Base-by-base conservation (phyloP, 768 basidiomycete species). In the Xerocomellus amylosporus region DNA sequence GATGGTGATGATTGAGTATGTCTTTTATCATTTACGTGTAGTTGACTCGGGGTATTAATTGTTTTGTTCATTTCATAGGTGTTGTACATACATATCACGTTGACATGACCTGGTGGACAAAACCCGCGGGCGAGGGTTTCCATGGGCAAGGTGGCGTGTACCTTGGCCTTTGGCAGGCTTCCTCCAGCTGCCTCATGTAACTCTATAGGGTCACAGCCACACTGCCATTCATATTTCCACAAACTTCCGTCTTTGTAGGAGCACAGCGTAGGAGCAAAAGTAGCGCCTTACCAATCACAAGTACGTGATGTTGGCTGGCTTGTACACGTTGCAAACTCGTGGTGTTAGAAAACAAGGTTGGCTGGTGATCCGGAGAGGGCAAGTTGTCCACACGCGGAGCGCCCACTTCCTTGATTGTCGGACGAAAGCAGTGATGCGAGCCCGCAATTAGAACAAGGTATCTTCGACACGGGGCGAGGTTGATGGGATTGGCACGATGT, bases 1-100 rank as follows among this genome's bases (percentile, higher is more conserved):
- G 90, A 92, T 53, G 78, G 74, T 2, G 81, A 81, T n/a, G 74
- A 79, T 22, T 71, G 62, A 66, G 52, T 62, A 34, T 22, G 51
- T 58, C 8, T 20, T 42, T 54, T 22, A 33, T 34, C 22, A 15
- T 42, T 34, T 51, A 54, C 51, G 26, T 24, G n/a, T 54, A n/a
- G 33, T 30, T 53, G 46, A 41, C 50, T 47, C 44, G 44, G 41
- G 40, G 28, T 10, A 31, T 56, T 56, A 30, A 48, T 58, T 53
- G 7, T 49, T 12, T 46, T 49, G 53, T 10, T 44, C 28, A 8
- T 20, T 20, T 36, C 56, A 26, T 54, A 57, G 52, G 49, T 30
- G 20, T 44, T 51, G 31, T 58, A 39, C 30, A 28, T 28, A 28
- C 28, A 24, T 58, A 41, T 34, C 53, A 24, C 30, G 41, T 24